phyloP scores from a whole-genome alignment of 495 filamentous ascomycete genomes.

The Penicillium argentinense region DNA sequence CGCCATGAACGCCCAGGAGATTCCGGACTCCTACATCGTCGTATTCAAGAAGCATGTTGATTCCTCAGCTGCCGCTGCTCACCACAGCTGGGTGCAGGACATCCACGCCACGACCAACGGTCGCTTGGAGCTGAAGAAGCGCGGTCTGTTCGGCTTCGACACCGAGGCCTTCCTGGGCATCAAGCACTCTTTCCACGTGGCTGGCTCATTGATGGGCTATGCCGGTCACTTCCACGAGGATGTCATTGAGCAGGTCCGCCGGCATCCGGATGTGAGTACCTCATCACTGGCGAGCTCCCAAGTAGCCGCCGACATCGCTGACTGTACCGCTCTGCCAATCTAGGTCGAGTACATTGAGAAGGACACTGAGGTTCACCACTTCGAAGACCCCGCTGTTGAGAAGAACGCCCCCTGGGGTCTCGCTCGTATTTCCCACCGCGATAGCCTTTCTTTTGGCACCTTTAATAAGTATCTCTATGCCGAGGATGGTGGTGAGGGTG shows the following conservation, averaged over 20 bases:
- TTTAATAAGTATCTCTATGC: conserved; percentile 99
- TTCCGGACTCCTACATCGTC: conserved; percentile 94
- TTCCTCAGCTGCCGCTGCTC: conserved; percentile 61
- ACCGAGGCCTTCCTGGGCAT: conserved; percentile 77
- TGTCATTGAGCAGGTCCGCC: conserved; percentile 89
- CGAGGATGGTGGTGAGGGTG: conserved; percentile 89
- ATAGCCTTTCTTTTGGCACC: conserved; percentile 78
- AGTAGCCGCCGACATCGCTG: too few species aligned
- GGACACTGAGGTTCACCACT: conserved; percentile 85
- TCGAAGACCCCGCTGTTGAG: conserved; percentile 63
- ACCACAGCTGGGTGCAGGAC: conserved; percentile 92
- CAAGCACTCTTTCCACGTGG: conserved; percentile 94
- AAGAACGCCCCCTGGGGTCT: conserved; percentile 97
- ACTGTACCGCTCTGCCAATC: conserved; percentile 7
- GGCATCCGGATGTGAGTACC: conserved; percentile 96
- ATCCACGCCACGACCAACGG: conserved; percentile 56
- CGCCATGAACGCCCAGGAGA: conserved; percentile 67
- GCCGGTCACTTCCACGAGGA: conserved; percentile 94
- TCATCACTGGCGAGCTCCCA: too few species aligned
- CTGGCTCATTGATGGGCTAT: conserved; percentile 81
- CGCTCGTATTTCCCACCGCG: conserved; percentile 94
- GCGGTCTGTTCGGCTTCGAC: conserved; percentile 71
- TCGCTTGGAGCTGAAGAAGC: conserved; percentile 84
- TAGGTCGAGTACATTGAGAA: conserved; percentile 97
- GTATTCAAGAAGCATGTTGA: conserved; percentile 96